Evolutionary conservation across 768 basidiomycete species (phyloP).

Genomic region (Rhizopogon sp.): DNA sequence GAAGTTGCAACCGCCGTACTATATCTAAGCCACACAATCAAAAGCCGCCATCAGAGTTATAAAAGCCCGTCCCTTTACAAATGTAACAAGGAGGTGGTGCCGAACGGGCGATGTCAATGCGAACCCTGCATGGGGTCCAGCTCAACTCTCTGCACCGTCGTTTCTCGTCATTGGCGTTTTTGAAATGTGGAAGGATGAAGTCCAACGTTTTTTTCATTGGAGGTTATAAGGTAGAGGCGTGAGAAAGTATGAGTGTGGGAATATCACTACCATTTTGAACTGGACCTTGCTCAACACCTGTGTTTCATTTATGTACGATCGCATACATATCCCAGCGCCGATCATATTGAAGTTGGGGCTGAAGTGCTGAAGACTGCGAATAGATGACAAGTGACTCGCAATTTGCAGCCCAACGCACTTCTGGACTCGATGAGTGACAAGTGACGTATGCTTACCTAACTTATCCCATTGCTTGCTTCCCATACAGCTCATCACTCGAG

Average conservation of each 20-base stretch:
- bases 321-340: too few relatives aligned
- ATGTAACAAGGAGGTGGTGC: constrained; percentile 56
- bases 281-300: not conserved
- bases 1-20: not conserved
- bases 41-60: constrained; percentile 46
- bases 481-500: not conserved
- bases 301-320: not conserved
- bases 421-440: not conserved
- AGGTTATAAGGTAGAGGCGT: constrained; percentile 6
- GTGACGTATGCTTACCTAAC: not conserved
- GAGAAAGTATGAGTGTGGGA: constrained; percentile 9
- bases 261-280: not conserved
- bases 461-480: not conserved
- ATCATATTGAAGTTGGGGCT: too few relatives aligned
- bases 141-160: constrained; percentile 56
- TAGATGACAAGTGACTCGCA: too few relatives aligned
- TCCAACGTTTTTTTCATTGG: not conserved
- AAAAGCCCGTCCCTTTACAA: constrained; percentile 52
- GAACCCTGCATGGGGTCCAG: constrained; percentile 37
- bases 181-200: constrained; percentile 46
- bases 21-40: constrained; percentile 5
- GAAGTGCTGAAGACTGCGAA: too few relatives aligned
- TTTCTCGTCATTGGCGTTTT: constrained; percentile 48
- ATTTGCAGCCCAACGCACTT: not conserved
- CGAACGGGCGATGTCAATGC: constrained; percentile 64